A percentile compares a stretch with the other conserved stretches of the same genome.
Conservation (phyloP, 176 grass and related monocot genomes). For the Microstegium vimineum region DNA sequence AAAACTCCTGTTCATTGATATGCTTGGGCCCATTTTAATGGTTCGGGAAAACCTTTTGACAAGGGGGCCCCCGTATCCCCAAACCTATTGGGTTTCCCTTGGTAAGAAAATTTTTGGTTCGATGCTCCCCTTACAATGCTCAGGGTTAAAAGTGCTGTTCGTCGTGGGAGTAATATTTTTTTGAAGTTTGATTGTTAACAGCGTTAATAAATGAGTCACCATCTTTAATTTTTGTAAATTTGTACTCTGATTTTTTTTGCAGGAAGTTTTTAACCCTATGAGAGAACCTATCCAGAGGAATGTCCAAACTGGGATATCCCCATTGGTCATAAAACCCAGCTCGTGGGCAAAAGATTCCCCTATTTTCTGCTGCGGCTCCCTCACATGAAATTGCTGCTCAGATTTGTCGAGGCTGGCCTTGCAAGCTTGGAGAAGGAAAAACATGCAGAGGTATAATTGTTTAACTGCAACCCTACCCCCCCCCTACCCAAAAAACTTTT, state of each 20-base stretch:
- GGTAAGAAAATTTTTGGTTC: slow-evolving; percentile 49
- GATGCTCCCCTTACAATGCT: not conserved
- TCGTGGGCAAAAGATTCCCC: slow-evolving; percentile 97
- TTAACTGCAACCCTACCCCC: not conserved
- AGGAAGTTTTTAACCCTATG: slow-evolving; percentile 99
- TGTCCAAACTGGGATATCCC: slow-evolving; percentile 99
- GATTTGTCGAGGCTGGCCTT: slow-evolving; percentile 99
- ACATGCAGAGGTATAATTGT: slow-evolving; percentile 57
- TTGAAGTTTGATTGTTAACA: not conserved
- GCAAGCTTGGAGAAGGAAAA: slow-evolving; percentile 85
- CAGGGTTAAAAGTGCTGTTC: not conserved
- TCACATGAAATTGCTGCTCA: slow-evolving; percentile 99
- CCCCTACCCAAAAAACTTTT: not conserved
- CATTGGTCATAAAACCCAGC: slow-evolving; percentile 99
- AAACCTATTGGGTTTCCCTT: slow-evolving; percentile 98
- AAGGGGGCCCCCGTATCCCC: slow-evolving; percentile 86
- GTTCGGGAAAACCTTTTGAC: slow-evolving; percentile 98
- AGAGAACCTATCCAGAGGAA: slow-evolving; percentile 99
- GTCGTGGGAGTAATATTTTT: not conserved
- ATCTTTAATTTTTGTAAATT: slow-evolving; percentile 7
- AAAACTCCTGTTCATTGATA: slow-evolving; percentile 99
- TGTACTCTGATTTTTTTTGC: slow-evolving; percentile 24
- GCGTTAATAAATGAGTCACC: not conserved
- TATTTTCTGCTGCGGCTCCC: slow-evolving; percentile 99
- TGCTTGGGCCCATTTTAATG: slow-evolving; percentile 99